phyloP scores from a whole-genome alignment of 116 monocot species.

The Phalaenopsis hybrid region DNA sequence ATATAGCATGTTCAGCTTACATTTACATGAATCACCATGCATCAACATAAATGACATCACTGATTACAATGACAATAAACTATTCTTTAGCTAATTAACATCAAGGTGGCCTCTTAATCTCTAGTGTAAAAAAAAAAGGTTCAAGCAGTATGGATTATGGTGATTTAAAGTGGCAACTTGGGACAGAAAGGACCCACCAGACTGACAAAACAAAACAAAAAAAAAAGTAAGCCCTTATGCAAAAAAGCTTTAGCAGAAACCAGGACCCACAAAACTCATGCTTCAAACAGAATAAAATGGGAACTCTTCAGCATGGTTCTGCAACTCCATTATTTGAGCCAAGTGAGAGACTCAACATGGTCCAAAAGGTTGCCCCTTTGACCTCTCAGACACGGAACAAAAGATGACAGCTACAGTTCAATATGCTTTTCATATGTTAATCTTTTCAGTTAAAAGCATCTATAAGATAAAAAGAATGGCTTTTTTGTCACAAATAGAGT shows the following conservation, averaged over 20 bases:
- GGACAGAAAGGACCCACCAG: constrained; percentile 3
- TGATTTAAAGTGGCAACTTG: constrained; percentile 1
- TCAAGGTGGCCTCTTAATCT: neutral
- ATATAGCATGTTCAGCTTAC: neutral
- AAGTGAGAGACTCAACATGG: neutral
- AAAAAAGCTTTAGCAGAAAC: constrained; percentile 2
- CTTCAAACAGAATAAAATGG: too few relatives aligned
- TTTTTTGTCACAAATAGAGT: neutral
- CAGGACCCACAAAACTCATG: constrained; percentile 4
- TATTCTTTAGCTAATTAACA: neutral
- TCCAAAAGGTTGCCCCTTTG: constrained; percentile 6
- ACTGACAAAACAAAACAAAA: neutral
- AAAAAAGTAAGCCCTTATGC: neutral
- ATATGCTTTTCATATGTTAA: neutral
- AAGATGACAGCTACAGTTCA: neutral
- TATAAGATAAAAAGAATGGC: too few relatives aligned
- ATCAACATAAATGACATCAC: neutral
- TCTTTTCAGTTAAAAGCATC: neutral
- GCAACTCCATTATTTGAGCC: neutral
- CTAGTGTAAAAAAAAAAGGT: neutral
- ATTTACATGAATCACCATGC: neutral
- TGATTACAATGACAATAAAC: neutral
- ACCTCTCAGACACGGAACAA: constrained; percentile 4
- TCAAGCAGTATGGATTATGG: neutral
- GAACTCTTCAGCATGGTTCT: too few relatives aligned